Percentiles rank a stretch among this genome's conserved stretches.
phyloP scores from a whole-genome alignment of 73 alveolate species.

The Paramecium primaurelia region DNA sequence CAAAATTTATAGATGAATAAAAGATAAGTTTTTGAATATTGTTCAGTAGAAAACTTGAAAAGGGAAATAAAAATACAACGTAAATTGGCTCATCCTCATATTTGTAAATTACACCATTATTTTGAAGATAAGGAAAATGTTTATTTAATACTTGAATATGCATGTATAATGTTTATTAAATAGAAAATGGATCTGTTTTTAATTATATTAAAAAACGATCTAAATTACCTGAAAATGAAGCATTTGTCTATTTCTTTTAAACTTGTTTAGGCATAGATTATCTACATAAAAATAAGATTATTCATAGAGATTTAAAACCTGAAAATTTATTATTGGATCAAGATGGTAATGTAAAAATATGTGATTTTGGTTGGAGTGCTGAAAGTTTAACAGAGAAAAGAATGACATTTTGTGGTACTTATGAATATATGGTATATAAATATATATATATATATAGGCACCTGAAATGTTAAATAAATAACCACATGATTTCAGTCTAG shows the following conservation, averaged over 20 bases:
- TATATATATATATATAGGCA: slow-evolving; percentile 39
- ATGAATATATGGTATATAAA: slow-evolving; percentile 85
- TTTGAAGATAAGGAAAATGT: slow-evolving; percentile 95
- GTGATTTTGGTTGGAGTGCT: slow-evolving; percentile 70
- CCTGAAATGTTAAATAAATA: slow-evolving; percentile 90
- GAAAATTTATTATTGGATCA: slow-evolving; percentile 58
- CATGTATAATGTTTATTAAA: slow-evolving; percentile 46
- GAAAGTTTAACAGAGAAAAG: slow-evolving; percentile 66
- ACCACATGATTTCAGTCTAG: slow-evolving; percentile 83
- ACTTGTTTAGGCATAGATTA: slow-evolving; percentile 73
- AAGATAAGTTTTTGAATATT: slow-evolving; percentile 49
- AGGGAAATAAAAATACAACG: slow-evolving; percentile 92
- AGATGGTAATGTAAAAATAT: slow-evolving; percentile 50
- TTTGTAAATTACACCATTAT: slow-evolving; percentile 88
- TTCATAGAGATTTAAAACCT: slow-evolving; percentile 77
- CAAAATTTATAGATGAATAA: slow-evolving; percentile 46
- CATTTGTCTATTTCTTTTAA: slow-evolving; percentile 77
- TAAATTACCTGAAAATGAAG: slow-evolving; percentile 62
- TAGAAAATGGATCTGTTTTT: slow-evolving; percentile 54
- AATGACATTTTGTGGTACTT: slow-evolving; percentile 96
- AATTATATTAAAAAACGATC: slow-evolving; percentile 28
- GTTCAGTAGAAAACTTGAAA: slow-evolving; percentile 81
- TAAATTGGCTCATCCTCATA: slow-evolving; percentile 87
- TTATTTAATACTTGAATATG: slow-evolving; percentile 82
- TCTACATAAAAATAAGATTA: slow-evolving; percentile 75